Evolutionary conservation across 495 filamentous ascomycete genomes (phyloP).

Genomic region (Podospora comata): DNA sequence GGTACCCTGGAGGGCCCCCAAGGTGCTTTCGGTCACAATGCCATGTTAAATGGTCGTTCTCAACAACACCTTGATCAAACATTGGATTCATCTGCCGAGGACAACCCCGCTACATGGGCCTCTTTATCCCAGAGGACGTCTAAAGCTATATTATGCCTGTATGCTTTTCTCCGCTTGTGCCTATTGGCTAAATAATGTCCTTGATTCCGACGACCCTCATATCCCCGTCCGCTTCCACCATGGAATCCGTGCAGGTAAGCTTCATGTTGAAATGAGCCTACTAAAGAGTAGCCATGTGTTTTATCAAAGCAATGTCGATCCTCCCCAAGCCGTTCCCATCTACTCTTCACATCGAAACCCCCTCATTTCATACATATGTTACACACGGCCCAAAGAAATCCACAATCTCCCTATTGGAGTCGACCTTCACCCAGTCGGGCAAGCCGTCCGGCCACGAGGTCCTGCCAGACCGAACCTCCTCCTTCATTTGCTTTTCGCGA

Average conservation of each 20-base stretch:
- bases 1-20: not conserved
- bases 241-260: not conserved
- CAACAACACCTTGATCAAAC: not conserved
- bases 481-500: not conserved
- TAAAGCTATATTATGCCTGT: not conserved
- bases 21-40: not conserved
- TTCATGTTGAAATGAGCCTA: not conserved
- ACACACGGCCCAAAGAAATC: not conserved
- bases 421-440: not conserved
- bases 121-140: not conserved
- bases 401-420: slow-evolving; percentile 3
- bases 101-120: not conserved
- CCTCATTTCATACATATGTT: not conserved
- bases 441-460: not conserved
- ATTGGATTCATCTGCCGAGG: not conserved
- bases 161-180: not conserved
- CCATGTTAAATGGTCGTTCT: not conserved
- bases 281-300: not conserved
- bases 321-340: not conserved
- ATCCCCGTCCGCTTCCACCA: not conserved
- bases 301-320: not conserved
- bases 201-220: not conserved
- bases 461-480: not conserved
- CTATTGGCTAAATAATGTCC: not conserved
- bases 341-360: not conserved